Percentiles rank a stretch among this genome's conserved stretches.
Conservation (phyloP, 495 filamentous ascomycete genomes). For the Halenospora varia region DNA sequence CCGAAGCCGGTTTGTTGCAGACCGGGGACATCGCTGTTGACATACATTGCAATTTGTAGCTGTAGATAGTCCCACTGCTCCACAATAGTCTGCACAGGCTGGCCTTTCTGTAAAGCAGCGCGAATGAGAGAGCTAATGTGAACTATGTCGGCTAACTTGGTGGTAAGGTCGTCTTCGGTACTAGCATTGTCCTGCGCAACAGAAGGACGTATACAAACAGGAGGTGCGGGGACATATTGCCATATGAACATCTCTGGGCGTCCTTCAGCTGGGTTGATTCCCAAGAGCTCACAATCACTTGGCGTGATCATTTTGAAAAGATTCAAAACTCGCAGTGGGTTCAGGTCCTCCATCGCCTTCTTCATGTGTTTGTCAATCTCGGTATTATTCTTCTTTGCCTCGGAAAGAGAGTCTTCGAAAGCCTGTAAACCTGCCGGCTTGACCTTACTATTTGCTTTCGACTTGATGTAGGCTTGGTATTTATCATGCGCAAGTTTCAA, state of each 20-base stretch:
- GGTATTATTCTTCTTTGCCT: conserved; percentile 64
- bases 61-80: conserved; percentile 98
- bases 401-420: conserved; percentile 79
- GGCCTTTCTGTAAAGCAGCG: conserved; percentile 72
- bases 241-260: conserved; percentile 96
- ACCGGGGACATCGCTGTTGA: conserved; percentile 94
- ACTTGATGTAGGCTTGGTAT: conserved; percentile 80
- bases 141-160: conserved; percentile 90
- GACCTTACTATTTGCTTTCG: conserved; percentile 77
- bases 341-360: conserved; percentile 91
- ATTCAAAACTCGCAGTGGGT: conserved; percentile 82
- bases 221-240: conserved; percentile 92
- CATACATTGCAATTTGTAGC: conserved; percentile 91
- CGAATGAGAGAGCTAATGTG: conserved; percentile 81
- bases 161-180: conserved; percentile 94
- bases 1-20: conserved; percentile 69
- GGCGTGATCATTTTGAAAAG: conserved; percentile 84
- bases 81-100: conserved; percentile 84
- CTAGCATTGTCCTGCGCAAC: conserved; percentile 87
- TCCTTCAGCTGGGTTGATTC: conserved; percentile 79
- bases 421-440: conserved; percentile 70
- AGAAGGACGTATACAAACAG: conserved; percentile 88
- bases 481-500: conserved; percentile 94
- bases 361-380: conserved; percentile 89
- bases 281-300: conserved; percentile 84